Evolutionary conservation across 1,284 basidiomycete genomes (phyloP).

Genomic region (Rhodotorula sp.): DNA sequence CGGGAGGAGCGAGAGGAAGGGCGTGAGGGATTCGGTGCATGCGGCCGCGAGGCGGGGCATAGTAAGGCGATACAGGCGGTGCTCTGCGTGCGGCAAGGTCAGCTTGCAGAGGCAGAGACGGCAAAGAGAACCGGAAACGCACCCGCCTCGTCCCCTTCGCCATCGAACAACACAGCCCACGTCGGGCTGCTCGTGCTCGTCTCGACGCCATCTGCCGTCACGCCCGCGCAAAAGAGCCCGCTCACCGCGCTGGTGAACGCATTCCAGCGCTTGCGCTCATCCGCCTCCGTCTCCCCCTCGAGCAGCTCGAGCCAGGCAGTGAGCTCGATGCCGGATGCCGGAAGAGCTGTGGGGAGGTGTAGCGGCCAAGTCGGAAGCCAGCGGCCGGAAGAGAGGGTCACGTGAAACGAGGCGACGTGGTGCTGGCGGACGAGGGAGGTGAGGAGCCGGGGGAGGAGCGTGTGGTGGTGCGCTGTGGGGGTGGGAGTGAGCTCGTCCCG

Average conservation of each 20-base stretch:
- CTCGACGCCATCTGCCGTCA: slow-evolving; percentile 60
- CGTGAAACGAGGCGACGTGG: slow-evolving; percentile 79
- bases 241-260: slow-evolving; percentile 83
- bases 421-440: slow-evolving; percentile 83
- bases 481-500: neutral
- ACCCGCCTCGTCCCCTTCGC: slow-evolving; percentile 21
- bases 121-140: slow-evolving; percentile 21
- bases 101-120: neutral
- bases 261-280: slow-evolving; percentile 66
- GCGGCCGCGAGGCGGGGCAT: slow-evolving; percentile 76
- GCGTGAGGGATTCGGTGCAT: slow-evolving; percentile 96
- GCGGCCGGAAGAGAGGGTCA: slow-evolving; percentile 54
- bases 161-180: slow-evolving; percentile 27
- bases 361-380: slow-evolving; percentile 39
- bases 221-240: slow-evolving; percentile 89
- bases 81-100: slow-evolving; percentile 53
- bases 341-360: slow-evolving; percentile 58
- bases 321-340: slow-evolving; percentile 82
- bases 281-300: slow-evolving; percentile 22
- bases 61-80: slow-evolving; percentile 57
- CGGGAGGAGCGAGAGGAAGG: slow-evolving; percentile 90
- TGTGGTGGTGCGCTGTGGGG: slow-evolving; percentile 70
- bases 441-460: slow-evolving; percentile 78
- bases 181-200: slow-evolving; percentile 31
- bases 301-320: slow-evolving; percentile 72